A percentile compares a stretch with the other conserved stretches of the same genome.
Evolutionary conservation across 2,329 filamentous ascomycete genomes (phyloP).

Genomic region (Calonectria pseudoturangicola): DNA sequence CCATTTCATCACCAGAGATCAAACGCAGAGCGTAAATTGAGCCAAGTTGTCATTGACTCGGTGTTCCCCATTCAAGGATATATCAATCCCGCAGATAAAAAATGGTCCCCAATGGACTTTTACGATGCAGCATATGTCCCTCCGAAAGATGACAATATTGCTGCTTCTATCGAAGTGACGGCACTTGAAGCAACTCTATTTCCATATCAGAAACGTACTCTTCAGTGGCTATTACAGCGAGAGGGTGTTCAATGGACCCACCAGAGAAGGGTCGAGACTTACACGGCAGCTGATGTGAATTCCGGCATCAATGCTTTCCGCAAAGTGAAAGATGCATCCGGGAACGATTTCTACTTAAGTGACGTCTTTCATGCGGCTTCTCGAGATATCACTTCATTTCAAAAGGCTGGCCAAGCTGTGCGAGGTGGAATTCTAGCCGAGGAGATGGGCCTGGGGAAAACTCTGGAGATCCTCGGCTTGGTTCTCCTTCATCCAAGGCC

Average conservation of each 20-base stretch:
- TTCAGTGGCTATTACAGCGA: constrained; percentile 81
- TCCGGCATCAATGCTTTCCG: constrained; percentile 56
- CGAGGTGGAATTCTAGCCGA: constrained; percentile 82
- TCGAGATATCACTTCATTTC: constrained; percentile 67
- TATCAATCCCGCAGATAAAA: constrained; percentile 34
- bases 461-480: constrained; percentile 83
- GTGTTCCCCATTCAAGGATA: constrained; percentile 55
- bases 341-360: constrained; percentile 72
- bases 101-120: constrained; percentile 74
- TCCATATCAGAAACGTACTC: constrained; percentile 82
- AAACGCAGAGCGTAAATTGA: constrained; percentile 44
- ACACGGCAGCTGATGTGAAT: constrained; percentile 35
- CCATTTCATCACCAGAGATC: constrained; percentile 48
- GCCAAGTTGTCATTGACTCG: constrained; percentile 60
- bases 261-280: constrained; percentile 44
- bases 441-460: constrained; percentile 91
- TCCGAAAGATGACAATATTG: constrained; percentile 61
- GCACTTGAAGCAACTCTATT: constrained; percentile 73
- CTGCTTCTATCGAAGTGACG: constrained; percentile 64
- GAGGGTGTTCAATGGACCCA: constrained; percentile 75
- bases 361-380: constrained; percentile 77
- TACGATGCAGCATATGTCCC: constrained; percentile 82
- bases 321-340: constrained; percentile 57
- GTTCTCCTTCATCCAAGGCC: constrained; percentile 75
- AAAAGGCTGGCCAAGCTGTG: constrained; percentile 62